Conservation (phyloP, 768 basidiomycete genomes). For the Termitomyces sp. region DNA sequence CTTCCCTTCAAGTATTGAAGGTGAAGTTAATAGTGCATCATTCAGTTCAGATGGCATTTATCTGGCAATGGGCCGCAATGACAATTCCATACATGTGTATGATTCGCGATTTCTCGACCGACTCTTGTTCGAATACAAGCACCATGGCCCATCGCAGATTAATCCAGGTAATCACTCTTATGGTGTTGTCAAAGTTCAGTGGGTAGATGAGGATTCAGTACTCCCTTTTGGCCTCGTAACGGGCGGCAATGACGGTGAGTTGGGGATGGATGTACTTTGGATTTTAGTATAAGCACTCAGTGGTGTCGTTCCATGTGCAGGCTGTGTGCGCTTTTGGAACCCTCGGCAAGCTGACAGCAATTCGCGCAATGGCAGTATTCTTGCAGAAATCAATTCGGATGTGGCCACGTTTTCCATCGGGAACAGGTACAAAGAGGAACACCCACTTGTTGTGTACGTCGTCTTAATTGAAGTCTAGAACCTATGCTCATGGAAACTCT, state of each 20-base stretch:
- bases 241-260: slow-evolving; percentile 62
- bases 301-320: slow-evolving; percentile 27
- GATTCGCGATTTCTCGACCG: slow-evolving; percentile 52
- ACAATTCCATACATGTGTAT: slow-evolving; percentile 59
- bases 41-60: slow-evolving; percentile 63
- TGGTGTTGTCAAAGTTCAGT: slow-evolving; percentile 50
- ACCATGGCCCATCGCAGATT: slow-evolving; percentile 31
- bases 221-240: slow-evolving; percentile 46
- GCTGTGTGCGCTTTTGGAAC: slow-evolving; percentile 72
- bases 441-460: slow-evolving; percentile 58
- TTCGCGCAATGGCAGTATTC: slow-evolving; percentile 38
- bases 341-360: slow-evolving; percentile 36
- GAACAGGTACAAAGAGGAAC: slow-evolving; percentile 46
- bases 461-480: neutral
- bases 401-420: slow-evolving; percentile 59
- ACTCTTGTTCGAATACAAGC: slow-evolving; percentile 45
- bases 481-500: neutral
- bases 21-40: slow-evolving; percentile 44
- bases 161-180: slow-evolving; percentile 30
- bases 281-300: neutral
- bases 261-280: neutral
- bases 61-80: slow-evolving; percentile 55
- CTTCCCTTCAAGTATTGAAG: slow-evolving; percentile 25
- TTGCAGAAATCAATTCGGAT: slow-evolving; percentile 55
- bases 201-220: slow-evolving; percentile 42